Conservation (phyloP, 2,329 filamentous ascomycete species). For the Ophiocordyceps camponoti-saundersi region DNA sequence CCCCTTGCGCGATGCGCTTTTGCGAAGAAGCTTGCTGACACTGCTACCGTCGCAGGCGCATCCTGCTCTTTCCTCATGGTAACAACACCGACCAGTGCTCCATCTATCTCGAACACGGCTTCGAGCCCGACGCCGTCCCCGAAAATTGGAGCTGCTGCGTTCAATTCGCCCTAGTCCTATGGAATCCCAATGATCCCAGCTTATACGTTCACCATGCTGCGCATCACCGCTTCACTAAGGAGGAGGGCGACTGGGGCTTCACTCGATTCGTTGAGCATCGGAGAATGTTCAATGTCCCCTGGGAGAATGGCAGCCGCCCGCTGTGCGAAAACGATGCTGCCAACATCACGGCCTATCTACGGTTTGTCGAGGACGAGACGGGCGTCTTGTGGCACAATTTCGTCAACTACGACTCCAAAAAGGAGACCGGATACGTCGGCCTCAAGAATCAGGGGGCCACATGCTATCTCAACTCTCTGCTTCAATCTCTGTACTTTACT, state of each 20-base stretch:
- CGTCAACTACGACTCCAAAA: constrained; percentile 95
- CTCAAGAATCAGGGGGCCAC: constrained; percentile 93
- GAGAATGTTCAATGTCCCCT: constrained; percentile 64
- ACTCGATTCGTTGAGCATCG: constrained; percentile 87
- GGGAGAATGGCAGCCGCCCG: constrained; percentile 52
- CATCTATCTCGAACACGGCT: constrained; percentile 92
- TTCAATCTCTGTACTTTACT: constrained; percentile 73
- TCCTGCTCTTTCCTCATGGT: constrained; percentile 87
- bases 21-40: not conserved
- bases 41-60: constrained; percentile 41
- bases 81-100: constrained; percentile 91
- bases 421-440: constrained; percentile 92
- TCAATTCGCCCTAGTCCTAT: constrained; percentile 85
- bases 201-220: constrained; percentile 67
- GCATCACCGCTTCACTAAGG: constrained; percentile 90
- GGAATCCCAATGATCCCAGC: constrained; percentile 85
- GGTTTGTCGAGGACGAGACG: constrained; percentile 72
- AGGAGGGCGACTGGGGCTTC: constrained; percentile 97
- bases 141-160: constrained; percentile 95
- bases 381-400: constrained; percentile 87
- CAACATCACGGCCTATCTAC: constrained; percentile 69
- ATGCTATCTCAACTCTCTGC: constrained; percentile 70
- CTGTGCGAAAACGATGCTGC: constrained; percentile 62
- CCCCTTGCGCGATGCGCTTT: not conserved
- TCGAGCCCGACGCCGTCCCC: constrained; percentile 55